phyloP scores from a whole-genome alignment of 139 green algal genomes.

The Bryopsis sp. region DNA sequence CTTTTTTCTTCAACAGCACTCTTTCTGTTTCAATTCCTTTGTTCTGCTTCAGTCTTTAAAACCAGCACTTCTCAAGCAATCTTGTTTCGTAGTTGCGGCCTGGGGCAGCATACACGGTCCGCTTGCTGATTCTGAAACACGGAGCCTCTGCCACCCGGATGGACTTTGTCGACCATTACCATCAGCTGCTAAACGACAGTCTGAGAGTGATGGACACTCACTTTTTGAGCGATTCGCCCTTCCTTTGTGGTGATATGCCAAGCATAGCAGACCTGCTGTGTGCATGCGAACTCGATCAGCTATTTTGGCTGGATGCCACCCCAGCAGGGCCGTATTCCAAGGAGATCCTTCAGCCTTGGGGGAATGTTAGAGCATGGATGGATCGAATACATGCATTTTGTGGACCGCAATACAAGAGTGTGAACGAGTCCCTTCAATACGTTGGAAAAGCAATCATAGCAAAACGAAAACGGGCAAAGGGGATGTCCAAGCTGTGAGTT shows the following conservation, averaged over 20 bases:
- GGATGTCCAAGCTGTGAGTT: too few relatives aligned
- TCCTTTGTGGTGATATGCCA: conserved; percentile 12
- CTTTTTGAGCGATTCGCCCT: conserved; percentile 17
- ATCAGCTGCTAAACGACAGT: too few relatives aligned
- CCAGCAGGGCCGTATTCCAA: background rate
- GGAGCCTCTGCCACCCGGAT: background rate
- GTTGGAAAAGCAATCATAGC: too few relatives aligned
- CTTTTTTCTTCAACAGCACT: too few relatives aligned
- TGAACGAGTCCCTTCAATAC: too few relatives aligned
- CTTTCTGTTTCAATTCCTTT: too few relatives aligned
- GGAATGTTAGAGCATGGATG: conserved; percentile 13
- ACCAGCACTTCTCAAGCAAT: background rate
- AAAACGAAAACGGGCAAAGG: too few relatives aligned
- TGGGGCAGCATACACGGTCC: too few relatives aligned
- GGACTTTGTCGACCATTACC: background rate
- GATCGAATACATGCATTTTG: background rate
- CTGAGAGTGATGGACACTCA: conserved; percentile 19
- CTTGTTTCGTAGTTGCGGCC: background rate
- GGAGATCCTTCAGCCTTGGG: conserved; percentile 19
- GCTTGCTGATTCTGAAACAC: too few relatives aligned
- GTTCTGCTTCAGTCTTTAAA: too few relatives aligned
- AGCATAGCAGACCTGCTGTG: conserved; percentile 21
- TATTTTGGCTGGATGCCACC: background rate
- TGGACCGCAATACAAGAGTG: background rate
- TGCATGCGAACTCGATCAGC: conserved; percentile 22